Percentiles rank a stretch among this genome's conserved stretches.
phyloP scores from a whole-genome alignment of 805 yeast genomes.

The Ogataea dorogensis region DNA sequence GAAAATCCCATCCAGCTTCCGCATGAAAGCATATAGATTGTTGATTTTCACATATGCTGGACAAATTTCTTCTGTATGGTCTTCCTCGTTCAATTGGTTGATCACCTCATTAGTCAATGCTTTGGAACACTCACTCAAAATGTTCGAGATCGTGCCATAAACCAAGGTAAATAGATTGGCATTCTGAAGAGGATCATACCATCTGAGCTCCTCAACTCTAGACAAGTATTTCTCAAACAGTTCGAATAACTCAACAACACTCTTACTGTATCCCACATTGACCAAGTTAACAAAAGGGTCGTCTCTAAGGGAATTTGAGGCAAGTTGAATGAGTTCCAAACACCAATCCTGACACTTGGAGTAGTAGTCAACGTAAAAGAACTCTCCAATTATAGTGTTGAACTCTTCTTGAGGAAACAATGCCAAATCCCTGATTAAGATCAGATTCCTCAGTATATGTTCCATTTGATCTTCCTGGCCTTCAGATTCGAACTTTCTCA shows the following conservation, averaged over 20 bases:
- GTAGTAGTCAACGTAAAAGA: constrained; percentile 18
- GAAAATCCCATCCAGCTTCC: constrained; percentile 16
- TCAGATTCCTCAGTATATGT: constrained; percentile 11
- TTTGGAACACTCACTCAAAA: constrained; percentile 9
- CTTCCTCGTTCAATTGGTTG: constrained; percentile 5
- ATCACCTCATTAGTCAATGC: constrained; percentile 15
- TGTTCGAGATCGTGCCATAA: constrained; percentile 3
- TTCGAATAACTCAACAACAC: constrained; percentile 16
- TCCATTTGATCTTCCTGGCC: constrained; percentile 1
- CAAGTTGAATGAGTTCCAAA: constrained; percentile 7
- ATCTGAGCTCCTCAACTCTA: constrained; percentile 6
- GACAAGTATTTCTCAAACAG: constrained; percentile 11
- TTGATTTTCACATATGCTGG: constrained; percentile 19
- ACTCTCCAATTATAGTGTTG: constrained; percentile 5
- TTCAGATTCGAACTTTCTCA: constrained; percentile 8
- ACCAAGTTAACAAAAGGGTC: constrained; percentile 15
- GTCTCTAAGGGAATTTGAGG: constrained; percentile 6
- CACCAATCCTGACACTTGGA: constrained; percentile 18
- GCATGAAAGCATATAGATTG: constrained; percentile 17
- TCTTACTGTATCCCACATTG: constrained; percentile 14
- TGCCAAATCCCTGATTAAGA: constrained; percentile 13
- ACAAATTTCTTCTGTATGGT: constrained; percentile 4
- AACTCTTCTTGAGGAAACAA: constrained; percentile 10
- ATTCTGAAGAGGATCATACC: constrained; percentile 11
- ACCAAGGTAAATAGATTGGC: constrained; percentile 12